These are phyloP conservation scores for Musa schizocarpa DNA, from an alignment of 176 grass and related monocot species.

Conservation along the genomic window DNA sequence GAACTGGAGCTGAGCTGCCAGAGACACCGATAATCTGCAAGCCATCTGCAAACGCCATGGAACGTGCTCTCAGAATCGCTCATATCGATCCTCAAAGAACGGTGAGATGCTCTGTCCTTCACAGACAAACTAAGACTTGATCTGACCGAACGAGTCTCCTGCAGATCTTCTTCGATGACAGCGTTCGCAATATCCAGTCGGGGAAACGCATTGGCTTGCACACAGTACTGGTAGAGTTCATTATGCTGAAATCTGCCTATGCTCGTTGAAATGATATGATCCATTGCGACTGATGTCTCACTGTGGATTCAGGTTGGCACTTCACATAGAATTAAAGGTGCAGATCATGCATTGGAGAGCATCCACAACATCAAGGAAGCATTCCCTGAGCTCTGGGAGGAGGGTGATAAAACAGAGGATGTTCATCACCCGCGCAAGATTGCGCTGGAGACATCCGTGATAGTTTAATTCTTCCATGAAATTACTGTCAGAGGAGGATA, in stretches of 20 bases:
- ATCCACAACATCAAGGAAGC: constrained; percentile 69
- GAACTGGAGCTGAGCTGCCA: constrained; percentile 42
- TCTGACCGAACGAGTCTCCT: not conserved
- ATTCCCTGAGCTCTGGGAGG: constrained; percentile 49
- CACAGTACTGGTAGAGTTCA: constrained; percentile 52
- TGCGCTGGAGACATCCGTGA: constrained; percentile 1
- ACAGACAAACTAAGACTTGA: not conserved
- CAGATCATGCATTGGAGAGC: constrained; percentile 50
- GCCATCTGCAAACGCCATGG: constrained; percentile 56
- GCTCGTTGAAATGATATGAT: too few species aligned
- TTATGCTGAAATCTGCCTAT: not conserved
- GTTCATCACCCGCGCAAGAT: not conserved
- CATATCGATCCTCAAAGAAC: constrained; percentile 59
- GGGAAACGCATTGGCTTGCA: constrained; percentile 60
- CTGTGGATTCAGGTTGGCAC: constrained; percentile 36
- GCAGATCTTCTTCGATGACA: constrained; percentile 91
- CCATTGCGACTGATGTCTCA: not conserved
- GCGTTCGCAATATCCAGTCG: constrained; percentile 62
- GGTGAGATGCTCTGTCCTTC: constrained; percentile 28
- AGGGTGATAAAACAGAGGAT: not conserved
- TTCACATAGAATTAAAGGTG: constrained; percentile 27
- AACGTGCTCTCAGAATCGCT: constrained; percentile 52
- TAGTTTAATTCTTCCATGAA: not conserved
- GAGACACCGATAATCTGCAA: constrained; percentile 75
- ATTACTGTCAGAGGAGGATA: not conserved